Percentiles rank a stretch among this genome's conserved stretches.
These are phyloP conservation scores for Climacium dendroides DNA, from an alignment of 225 moss, liverwort and hornwort species.

Conservation along the genomic window DNA sequence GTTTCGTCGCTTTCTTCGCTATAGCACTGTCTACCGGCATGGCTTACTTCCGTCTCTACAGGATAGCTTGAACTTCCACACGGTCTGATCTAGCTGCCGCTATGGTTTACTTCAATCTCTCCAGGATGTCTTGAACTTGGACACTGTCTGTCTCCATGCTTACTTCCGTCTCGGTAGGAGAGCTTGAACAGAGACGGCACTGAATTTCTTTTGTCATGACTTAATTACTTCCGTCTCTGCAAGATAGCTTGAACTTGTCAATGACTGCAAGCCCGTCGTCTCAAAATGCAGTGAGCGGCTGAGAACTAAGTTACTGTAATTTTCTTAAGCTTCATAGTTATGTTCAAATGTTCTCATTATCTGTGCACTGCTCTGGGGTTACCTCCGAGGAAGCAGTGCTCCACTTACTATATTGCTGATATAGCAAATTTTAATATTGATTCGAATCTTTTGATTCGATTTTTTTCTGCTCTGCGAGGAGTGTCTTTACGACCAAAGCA, in stretches of 20 bases:
- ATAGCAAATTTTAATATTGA: background rate
- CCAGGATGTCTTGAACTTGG: background rate
- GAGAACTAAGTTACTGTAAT: background rate
- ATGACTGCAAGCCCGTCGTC: too few relatives aligned
- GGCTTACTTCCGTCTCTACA: constrained; percentile 10
- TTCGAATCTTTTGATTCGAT: background rate
- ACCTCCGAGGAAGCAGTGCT: background rate
- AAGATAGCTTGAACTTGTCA: background rate
- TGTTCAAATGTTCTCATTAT: background rate
- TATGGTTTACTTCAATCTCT: background rate
- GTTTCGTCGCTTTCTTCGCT: background rate
- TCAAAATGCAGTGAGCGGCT: background rate
- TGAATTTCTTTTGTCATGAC: background rate
- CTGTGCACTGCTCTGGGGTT: background rate
- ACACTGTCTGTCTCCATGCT: background rate
- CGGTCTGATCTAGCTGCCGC: background rate
- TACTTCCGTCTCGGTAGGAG: background rate
- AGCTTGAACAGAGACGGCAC: background rate
- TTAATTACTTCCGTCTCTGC: background rate
- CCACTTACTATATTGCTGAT: background rate
- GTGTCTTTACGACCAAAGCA: background rate
- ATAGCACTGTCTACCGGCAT: background rate
- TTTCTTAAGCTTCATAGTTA: background rate
- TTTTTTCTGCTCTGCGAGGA: background rate
- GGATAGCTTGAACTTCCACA: background rate